Evolutionary conservation across 2,329 filamentous ascomycete species (phyloP).

Genomic region (Exophiala calicioides): DNA sequence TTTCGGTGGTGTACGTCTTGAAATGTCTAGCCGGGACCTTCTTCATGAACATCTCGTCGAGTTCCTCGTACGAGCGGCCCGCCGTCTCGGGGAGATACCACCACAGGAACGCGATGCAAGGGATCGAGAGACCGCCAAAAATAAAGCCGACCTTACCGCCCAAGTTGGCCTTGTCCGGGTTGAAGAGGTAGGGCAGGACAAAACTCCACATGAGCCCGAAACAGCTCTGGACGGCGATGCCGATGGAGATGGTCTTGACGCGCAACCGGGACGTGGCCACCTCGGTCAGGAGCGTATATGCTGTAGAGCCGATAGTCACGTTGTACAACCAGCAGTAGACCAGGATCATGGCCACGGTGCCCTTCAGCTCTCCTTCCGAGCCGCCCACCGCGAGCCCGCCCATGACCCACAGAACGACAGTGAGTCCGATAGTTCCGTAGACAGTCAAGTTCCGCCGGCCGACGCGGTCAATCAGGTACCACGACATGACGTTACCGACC

Average conservation of each 20-base stretch:
- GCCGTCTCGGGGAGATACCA: constrained; percentile 35
- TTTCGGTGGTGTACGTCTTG: background rate
- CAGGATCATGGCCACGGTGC: constrained; percentile 39
- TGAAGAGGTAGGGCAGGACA: constrained; percentile 41
- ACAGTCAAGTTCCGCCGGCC: constrained; percentile 42
- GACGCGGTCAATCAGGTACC: constrained; percentile 41
- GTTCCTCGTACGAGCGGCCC: background rate
- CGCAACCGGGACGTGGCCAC: constrained; percentile 42
- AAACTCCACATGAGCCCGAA: constrained; percentile 40
- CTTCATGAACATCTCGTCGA: constrained; percentile 1
- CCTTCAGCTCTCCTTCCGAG: constrained; percentile 7
- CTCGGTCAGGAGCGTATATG: constrained; percentile 43
- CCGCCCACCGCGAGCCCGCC: constrained; percentile 38
- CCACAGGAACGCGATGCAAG: constrained; percentile 31
- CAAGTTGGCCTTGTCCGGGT: constrained; percentile 40
- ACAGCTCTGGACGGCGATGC: constrained; percentile 4
- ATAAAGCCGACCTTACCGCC: constrained; percentile 45
- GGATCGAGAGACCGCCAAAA: constrained; percentile 38
- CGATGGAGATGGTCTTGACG: constrained; percentile 38
- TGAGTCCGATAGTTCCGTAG: constrained; percentile 38
- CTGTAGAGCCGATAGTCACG: constrained; percentile 44
- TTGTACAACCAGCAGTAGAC: constrained; percentile 46
- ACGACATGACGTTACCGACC: constrained; percentile 45
- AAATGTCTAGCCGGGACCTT: background rate
- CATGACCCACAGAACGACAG: constrained; percentile 44